Evolutionary conservation across 192 early-diverging fungal genomes (phyloP).

Genomic region (Dissophora globulifera): DNA sequence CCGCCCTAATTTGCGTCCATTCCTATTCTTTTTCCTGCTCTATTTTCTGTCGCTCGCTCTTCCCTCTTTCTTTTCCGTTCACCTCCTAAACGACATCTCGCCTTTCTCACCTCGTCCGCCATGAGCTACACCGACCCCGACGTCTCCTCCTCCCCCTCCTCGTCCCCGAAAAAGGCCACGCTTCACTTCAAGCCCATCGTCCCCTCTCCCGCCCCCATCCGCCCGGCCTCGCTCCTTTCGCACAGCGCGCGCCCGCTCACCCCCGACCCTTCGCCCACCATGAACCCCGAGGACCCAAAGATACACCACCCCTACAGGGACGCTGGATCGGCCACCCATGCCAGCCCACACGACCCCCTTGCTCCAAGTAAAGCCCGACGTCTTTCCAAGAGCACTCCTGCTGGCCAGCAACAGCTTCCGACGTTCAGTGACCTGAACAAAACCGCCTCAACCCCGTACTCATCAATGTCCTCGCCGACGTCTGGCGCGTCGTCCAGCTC

Average conservation of each 20-base stretch:
- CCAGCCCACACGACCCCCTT: neutral
- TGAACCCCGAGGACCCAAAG: constrained; percentile 45
- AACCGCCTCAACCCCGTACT: neutral
- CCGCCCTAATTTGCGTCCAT: neutral
- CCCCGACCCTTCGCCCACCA: constrained; percentile 34
- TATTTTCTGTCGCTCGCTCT: neutral
- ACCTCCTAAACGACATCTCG: neutral
- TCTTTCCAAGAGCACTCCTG: neutral
- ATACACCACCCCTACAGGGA: constrained; percentile 5
- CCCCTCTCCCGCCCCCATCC: constrained; percentile 7
- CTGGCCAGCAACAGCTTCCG: constrained; percentile 13
- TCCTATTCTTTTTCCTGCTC: neutral
- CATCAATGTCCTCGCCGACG: neutral
- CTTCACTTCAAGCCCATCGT: constrained; percentile 26
- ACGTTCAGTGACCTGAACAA: constrained; percentile 31
- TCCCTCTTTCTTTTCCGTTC: neutral
- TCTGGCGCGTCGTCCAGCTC: too few species aligned
- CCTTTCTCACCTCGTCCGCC: neutral
- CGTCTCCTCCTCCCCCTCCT: too few species aligned
- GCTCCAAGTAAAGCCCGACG: neutral
- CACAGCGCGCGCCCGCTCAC: constrained; percentile 1
- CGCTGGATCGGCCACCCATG: constrained; percentile 6
- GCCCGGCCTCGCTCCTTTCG: constrained; percentile 1
- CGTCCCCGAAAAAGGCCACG: constrained; percentile 13
- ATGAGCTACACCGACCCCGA: constrained; percentile 23